Percentiles rank a stretch among this genome's conserved stretches.
phyloP scores from a whole-genome alignment of 768 basidiomycete species.

The Serendipita sp. region DNA sequence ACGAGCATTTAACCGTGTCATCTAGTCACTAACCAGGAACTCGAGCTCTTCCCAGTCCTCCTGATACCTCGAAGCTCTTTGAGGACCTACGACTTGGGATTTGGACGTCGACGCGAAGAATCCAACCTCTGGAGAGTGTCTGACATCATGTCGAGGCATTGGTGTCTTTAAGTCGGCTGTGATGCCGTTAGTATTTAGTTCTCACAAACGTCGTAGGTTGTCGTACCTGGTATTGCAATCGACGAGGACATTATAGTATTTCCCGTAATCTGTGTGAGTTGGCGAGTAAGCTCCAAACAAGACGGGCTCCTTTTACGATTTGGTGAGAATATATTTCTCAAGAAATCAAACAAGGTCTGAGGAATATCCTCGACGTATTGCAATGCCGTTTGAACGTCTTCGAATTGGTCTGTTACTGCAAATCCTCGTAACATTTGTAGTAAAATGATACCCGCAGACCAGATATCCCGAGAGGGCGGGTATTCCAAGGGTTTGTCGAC shows the following conservation, averaged over 20 bases:
- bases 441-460: conserved; percentile 61
- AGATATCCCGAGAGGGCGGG: conserved; percentile 65
- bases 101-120: conserved; percentile 32
- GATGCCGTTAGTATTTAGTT: neutral
- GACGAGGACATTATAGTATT: neutral
- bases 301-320: neutral
- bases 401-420: conserved; percentile 36
- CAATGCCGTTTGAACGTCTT: conserved; percentile 17
- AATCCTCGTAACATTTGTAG: conserved; percentile 77
- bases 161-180: conserved; percentile 34
- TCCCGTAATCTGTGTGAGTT: neutral
- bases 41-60: conserved; percentile 92
- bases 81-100: conserved; percentile 11
- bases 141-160: conserved; percentile 25
- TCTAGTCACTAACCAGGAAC: conserved; percentile 35
- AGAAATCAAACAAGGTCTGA: neutral
- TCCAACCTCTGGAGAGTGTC: conserved; percentile 47
- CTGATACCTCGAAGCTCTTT: conserved; percentile 50
- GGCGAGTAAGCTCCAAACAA: neutral
- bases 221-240: neutral
- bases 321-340: neutral
- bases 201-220: neutral
- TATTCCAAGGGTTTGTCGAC: conserved; percentile 66
- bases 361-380: conserved; percentile 11
- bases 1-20: conserved; percentile 12